These are phyloP conservation scores for Fusarium nanum DNA, from an alignment of 2,329 filamentous ascomycete genomes.

Conservation along the genomic window DNA sequence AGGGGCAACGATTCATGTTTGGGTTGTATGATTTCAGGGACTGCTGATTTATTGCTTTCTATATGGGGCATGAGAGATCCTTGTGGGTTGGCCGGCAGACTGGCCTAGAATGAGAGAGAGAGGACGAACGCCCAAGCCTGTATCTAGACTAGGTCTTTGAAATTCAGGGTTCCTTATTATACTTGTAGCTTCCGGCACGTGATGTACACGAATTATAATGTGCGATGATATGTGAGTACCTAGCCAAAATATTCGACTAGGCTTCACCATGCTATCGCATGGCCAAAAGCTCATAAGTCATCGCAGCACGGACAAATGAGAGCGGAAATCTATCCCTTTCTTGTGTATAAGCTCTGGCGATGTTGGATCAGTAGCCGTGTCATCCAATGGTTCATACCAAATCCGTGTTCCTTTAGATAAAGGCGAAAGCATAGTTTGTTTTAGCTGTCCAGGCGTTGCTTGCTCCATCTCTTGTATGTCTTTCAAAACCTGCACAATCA, in stretches of 20 bases:
- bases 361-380: neutral
- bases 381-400: neutral
- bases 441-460: neutral
- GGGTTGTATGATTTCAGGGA: slow-evolving; percentile 46
- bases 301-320: neutral
- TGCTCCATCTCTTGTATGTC: neutral
- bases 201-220: neutral
- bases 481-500: neutral
- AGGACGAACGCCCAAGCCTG: slow-evolving; percentile 35
- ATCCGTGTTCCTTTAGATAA: neutral
- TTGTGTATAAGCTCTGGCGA: neutral
- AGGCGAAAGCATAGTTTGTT: neutral
- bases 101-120: slow-evolving; percentile 28
- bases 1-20: slow-evolving; percentile 30
- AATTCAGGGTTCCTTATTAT: slow-evolving; percentile 32
- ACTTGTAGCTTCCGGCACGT: neutral
- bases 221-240: neutral
- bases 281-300: neutral
- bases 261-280: neutral
- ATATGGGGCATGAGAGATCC: slow-evolving; percentile 25
- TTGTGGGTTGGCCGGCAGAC: slow-evolving; percentile 31
- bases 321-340: neutral
- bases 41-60: slow-evolving; percentile 37
- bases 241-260: neutral
- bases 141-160: slow-evolving; percentile 45